Conservation (phyloP, 768 basidiomycete species). For the Macrolepiota dolichaula region DNA sequence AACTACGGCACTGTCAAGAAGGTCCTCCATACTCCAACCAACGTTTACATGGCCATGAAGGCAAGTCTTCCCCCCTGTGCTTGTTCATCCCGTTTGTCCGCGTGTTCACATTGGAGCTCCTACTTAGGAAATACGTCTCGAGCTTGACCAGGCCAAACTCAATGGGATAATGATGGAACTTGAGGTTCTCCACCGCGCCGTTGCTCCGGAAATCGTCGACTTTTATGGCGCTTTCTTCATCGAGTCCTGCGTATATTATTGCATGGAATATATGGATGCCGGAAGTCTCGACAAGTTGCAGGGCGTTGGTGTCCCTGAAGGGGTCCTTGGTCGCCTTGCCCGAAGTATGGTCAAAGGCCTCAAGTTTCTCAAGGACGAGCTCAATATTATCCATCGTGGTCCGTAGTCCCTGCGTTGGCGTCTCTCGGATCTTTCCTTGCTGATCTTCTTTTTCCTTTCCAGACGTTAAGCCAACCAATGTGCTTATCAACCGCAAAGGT, state of each 20-base stretch:
- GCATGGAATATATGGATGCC: conserved; percentile 99
- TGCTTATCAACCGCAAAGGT: conserved; percentile 86
- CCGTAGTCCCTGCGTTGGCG: conserved; percentile 6
- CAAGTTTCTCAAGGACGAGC: conserved; percentile 91
- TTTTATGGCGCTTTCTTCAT: conserved; percentile 99
- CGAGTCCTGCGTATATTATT: conserved; percentile 99
- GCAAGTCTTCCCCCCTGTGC: conserved; percentile 37
- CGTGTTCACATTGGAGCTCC: conserved; percentile 7
- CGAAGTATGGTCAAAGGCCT: conserved; percentile 83
- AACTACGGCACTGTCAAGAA: conserved; percentile 98
- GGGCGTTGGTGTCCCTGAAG: conserved; percentile 63
- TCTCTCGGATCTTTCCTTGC: not conserved
- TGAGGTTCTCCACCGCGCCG: conserved; percentile 93
- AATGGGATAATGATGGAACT: conserved; percentile 99
- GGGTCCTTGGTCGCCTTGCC: conserved; percentile 80
- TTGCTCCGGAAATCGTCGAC: conserved; percentile 90
- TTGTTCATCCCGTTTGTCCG: conserved; percentile 7
- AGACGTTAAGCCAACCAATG: conserved; percentile 95
- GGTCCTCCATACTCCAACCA: conserved; percentile 91
- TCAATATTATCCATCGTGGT: conserved; percentile 74
- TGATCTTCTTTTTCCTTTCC: conserved; percentile 8
- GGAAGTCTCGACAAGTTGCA: conserved; percentile 88
- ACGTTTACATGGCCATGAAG: conserved; percentile 99
- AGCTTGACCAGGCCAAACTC: conserved; percentile 89
- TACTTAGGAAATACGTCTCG: conserved; percentile 90